These are phyloP conservation scores for Cercospora zeina DNA, from an alignment of 2,329 filamentous ascomycete species.

Conservation along the genomic window DNA sequence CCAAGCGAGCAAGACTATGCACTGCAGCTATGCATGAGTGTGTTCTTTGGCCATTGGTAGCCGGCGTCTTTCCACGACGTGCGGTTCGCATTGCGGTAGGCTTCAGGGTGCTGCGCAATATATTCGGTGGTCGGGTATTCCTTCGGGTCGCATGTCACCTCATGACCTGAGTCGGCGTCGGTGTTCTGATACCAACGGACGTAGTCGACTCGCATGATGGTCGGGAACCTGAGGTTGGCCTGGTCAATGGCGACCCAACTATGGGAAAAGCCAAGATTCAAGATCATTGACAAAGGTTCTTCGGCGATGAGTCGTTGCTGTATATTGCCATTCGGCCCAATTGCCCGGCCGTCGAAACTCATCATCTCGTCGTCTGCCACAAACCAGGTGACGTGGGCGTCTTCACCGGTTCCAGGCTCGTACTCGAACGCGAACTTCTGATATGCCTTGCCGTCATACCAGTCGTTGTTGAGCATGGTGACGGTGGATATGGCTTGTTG, in stretches of 20 bases:
- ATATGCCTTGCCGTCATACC: slow-evolving; percentile 57
- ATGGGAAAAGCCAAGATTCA: slow-evolving; percentile 56
- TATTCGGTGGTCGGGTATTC: slow-evolving; percentile 56
- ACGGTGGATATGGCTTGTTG: slow-evolving; percentile 59
- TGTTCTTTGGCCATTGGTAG: slow-evolving; percentile 48
- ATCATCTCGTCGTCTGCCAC: slow-evolving; percentile 55
- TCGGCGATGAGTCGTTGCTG: slow-evolving; percentile 51
- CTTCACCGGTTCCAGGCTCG: slow-evolving; percentile 49
- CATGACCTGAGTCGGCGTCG: slow-evolving; percentile 40
- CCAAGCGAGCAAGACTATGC: slow-evolving; percentile 19
- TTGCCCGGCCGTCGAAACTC: slow-evolving; percentile 54
- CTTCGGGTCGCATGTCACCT: slow-evolving; percentile 56
- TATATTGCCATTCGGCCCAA: slow-evolving; percentile 57
- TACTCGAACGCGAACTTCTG: slow-evolving; percentile 61
- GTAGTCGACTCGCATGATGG: slow-evolving; percentile 57
- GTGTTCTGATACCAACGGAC: slow-evolving; percentile 56
- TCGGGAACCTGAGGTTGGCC: slow-evolving; percentile 50
- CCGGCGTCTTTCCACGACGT: slow-evolving; percentile 49
- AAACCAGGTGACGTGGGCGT: slow-evolving; percentile 54
- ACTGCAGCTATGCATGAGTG: slow-evolving; percentile 46
- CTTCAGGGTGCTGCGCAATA: slow-evolving; percentile 50
- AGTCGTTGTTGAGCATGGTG: slow-evolving; percentile 56
- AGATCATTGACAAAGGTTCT: slow-evolving; percentile 57
- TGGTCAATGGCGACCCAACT: slow-evolving; percentile 53
- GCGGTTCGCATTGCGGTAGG: slow-evolving; percentile 54